Percentiles rank a stretch among this genome's conserved stretches.
These are phyloP conservation scores for Paraleonurus japonicus DNA, from an alignment of 257 asterid genomes.

Conservation along the genomic window DNA sequence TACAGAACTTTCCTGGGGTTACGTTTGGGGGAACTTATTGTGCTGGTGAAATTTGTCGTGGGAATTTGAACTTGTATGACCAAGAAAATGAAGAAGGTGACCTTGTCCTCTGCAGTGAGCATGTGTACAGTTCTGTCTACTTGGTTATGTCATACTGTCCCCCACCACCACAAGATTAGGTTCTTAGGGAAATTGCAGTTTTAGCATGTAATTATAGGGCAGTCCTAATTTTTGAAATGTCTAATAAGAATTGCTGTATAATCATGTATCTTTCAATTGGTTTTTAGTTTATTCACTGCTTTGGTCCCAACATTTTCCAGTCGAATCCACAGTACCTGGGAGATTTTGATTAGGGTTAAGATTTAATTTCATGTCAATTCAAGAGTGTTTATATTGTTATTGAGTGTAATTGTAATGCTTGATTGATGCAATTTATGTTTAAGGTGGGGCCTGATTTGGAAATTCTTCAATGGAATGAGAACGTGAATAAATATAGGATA, in stretches of 20 bases:
- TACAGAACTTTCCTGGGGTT: conserved; percentile 70
- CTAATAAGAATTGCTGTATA: not conserved
- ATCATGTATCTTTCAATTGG: not conserved
- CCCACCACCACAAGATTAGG: conserved; percentile 15
- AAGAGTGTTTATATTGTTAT: too few relatives aligned
- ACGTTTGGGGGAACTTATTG: conserved; percentile 71
- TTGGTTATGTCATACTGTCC: conserved; percentile 62
- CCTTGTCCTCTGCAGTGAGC: conserved; percentile 40
- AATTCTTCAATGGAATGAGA: too few relatives aligned
- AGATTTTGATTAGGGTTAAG: too few relatives aligned
- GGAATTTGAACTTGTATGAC: conserved; percentile 36
- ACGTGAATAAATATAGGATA: too few relatives aligned
- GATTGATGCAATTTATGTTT: too few relatives aligned
- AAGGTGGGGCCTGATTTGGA: too few relatives aligned
- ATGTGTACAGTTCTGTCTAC: conserved; percentile 57
- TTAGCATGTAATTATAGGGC: not conserved
- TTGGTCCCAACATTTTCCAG: not conserved
- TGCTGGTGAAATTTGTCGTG: conserved; percentile 68
- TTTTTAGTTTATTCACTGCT: not conserved
- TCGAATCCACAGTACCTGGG: not conserved
- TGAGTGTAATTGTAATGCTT: too few relatives aligned
- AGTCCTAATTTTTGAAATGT: not conserved
- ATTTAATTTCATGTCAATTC: too few relatives aligned
- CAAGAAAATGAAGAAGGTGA: conserved; percentile 39
- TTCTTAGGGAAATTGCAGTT: not conserved